A percentile compares a stretch with the other conserved stretches of the same genome.
Conservation (phyloP, 2,329 filamentous ascomycete species). For the Fusarium nelsonii region DNA sequence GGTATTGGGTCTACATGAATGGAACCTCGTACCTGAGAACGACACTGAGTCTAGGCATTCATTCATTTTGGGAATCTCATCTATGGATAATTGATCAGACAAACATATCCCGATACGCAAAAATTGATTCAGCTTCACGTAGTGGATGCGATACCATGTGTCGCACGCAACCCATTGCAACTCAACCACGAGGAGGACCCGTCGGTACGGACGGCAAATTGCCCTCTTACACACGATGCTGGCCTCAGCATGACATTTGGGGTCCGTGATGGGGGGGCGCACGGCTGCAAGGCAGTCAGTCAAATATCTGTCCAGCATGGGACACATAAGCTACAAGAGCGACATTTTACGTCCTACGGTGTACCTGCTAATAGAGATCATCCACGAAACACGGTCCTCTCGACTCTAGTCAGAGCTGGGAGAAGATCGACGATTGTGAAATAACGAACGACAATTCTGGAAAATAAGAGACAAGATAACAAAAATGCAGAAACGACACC, state of each 20-base stretch:
- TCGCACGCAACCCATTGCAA: constrained; percentile 11
- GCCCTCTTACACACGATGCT: not conserved
- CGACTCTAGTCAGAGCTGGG: not conserved
- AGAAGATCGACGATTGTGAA: constrained; percentile 1
- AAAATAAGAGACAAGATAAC: not conserved
- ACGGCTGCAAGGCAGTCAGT: constrained; percentile 17
- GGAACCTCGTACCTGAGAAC: constrained; percentile 22
- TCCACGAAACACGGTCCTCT: constrained; percentile 22
- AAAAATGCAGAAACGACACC: constrained; percentile 8
- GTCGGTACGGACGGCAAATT: constrained; percentile 28
- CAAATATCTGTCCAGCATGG: not conserved
- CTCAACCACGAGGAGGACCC: constrained; percentile 7
- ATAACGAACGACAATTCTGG: constrained; percentile 2
- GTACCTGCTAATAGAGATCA: constrained; percentile 12
- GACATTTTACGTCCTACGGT: constrained; percentile 31
- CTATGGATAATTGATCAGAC: not conserved
- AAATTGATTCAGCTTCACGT: not conserved
- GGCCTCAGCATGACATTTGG: constrained; percentile 9
- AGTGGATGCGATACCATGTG: constrained; percentile 35
- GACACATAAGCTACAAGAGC: not conserved
- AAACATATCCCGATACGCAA: constrained; percentile 24
- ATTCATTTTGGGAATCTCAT: not conserved
- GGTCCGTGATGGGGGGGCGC: constrained; percentile 2
- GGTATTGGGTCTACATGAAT: constrained; percentile 12
- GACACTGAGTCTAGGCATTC: constrained; percentile 1